Base-by-base conservation (phyloP, 352 stramenopile species). In the Phytophthora tentaculata region DNA sequence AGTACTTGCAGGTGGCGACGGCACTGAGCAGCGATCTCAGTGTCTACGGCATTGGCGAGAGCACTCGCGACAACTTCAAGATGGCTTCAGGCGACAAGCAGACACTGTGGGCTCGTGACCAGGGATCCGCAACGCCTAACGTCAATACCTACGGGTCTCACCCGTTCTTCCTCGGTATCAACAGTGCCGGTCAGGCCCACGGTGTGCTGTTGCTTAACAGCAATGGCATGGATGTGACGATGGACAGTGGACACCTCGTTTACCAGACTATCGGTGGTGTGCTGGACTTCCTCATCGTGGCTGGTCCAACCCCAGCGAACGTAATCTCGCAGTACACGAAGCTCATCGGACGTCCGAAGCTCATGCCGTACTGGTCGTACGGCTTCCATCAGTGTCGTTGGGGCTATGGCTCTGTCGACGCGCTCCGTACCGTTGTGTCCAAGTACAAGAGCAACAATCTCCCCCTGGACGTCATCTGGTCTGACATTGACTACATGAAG, bases 341-440 rank as follows among this genome's bases (percentile, higher is more conserved):
- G 17, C 48, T 91, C 1, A 78, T 91, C 28, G 84, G 84, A 20
- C 69, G 73, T 13, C 84, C 84, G 17, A 76, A 75, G 41, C 68
- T 93, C 12, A 76, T 81, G 65, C 84, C 84, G 28, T 91, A 90
- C 69, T 93, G 83, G 83, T 64, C 81, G n/a, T 84, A 90, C 35
- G 84, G 84, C 10, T 93, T 89, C 60, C 84, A 93, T 49, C 82
- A 89, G 44, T 90, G 83, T 52, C 76, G 79, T 1, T 88, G 70
- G 66, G 74, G 79, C 0, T 84, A 88, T 61, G 56, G 43, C 13
- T 80, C 71, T 2, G 49, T 65, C 10, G 56, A 56, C 12, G 62
- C 55, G 5, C 67, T 81, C 23, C 73, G 64, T 8, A 64, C 74
- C 0, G 77, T 84, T 9, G 83, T 90, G 45, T 67, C 63, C 29